These are phyloP conservation scores for Rhodosporidiobolus odoratus DNA, from an alignment of 768 basidiomycete genomes.

Conservation along the genomic window DNA sequence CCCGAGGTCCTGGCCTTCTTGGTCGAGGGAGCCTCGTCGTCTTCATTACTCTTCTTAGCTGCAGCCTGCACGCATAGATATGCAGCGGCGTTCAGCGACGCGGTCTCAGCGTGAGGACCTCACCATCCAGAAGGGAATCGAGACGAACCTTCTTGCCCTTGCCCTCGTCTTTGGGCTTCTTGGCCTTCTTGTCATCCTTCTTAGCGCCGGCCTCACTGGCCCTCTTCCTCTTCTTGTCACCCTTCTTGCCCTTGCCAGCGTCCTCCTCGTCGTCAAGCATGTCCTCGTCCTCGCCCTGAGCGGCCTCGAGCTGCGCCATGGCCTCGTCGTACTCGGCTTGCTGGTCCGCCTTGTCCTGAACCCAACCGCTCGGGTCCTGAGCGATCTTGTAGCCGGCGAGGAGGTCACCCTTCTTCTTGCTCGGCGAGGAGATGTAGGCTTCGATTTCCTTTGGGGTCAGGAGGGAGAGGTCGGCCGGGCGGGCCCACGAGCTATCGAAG, in stretches of 20 bases:
- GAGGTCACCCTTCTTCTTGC: conserved; percentile 68
- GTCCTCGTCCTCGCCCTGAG: conserved; percentile 25
- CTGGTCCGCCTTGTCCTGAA: conserved; percentile 48
- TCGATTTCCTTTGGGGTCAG: conserved; percentile 76
- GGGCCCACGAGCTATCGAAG: conserved; percentile 85
- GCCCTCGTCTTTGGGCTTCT: conserved; percentile 52
- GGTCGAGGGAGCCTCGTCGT: conserved; percentile 50
- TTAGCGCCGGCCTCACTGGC: background rate
- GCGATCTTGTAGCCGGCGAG: conserved; percentile 63
- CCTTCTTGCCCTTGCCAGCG: conserved; percentile 1
- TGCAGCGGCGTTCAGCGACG: conserved; percentile 3
- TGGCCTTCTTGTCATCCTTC: conserved; percentile 29
- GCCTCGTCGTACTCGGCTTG: conserved; percentile 60
- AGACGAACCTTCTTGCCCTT: conserved; percentile 35
- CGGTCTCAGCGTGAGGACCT: no score
- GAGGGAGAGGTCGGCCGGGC: conserved; percentile 71
- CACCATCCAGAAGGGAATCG: no score
- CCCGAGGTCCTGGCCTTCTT: conserved; percentile 48
- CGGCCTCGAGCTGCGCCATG: conserved; percentile 52
- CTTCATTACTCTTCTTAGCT: conserved; percentile 46
- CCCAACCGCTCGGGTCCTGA: conserved; percentile 66
- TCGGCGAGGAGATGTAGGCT: conserved; percentile 65
- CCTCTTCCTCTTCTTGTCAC: conserved; percentile 47
- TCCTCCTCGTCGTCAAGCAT: conserved; percentile 6
- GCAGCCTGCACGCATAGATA: conserved; percentile 42